phyloP scores from a whole-genome alignment of 495 filamentous ascomycete species.

The Tuber melanosporum region DNA sequence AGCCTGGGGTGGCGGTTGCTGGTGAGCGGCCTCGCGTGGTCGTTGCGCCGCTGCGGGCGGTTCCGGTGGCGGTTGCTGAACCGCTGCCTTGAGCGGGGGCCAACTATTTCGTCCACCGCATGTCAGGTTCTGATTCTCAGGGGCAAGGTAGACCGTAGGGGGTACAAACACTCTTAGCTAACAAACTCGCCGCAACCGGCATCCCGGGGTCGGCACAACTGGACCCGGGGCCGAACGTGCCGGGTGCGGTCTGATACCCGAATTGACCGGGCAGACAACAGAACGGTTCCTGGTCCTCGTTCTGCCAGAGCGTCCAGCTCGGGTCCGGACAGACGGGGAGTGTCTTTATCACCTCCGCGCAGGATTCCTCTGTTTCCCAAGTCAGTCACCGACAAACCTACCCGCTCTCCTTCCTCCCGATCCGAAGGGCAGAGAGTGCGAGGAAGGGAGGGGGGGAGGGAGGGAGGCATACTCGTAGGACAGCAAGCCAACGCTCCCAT shows the following conservation, averaged over 20 bases:
- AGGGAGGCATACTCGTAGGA: background rate
- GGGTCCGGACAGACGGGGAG: conserved; percentile 18
- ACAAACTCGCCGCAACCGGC: background rate
- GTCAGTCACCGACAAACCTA: background rate
- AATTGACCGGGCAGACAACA: conserved; percentile 8
- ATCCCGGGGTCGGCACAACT: background rate
- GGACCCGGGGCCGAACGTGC: background rate
- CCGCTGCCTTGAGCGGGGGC: background rate
- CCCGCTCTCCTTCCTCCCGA: background rate
- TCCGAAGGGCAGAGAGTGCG: no score
- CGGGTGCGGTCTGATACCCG: background rate
- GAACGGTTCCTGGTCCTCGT: background rate
- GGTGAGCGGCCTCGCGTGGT: background rate
- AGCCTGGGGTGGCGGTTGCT: background rate
- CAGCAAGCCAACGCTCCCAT: background rate
- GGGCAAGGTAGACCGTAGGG: background rate
- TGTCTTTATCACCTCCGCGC: background rate
- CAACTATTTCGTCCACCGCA: background rate
- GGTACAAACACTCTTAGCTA: background rate
- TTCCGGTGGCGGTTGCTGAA: background rate
- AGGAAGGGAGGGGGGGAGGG: background rate
- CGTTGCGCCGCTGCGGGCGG: background rate
- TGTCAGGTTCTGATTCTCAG: background rate
- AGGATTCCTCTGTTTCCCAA: background rate
- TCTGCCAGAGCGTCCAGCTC: background rate